Evolutionary conservation across 306 rosid genomes (phyloP).

Genomic region (Medicago ruthenica): DNA sequence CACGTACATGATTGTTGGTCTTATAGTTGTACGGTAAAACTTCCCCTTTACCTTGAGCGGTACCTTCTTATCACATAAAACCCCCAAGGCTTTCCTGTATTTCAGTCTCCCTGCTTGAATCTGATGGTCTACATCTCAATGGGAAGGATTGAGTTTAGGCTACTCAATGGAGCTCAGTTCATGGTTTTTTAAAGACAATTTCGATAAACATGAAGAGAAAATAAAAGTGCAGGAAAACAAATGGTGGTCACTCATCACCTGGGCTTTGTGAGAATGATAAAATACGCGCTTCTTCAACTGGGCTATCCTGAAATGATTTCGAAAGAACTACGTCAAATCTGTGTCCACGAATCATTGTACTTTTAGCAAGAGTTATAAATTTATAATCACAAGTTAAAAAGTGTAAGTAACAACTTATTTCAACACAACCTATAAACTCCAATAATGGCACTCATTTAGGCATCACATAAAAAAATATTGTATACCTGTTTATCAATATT

Average conservation of each 20-base stretch:
- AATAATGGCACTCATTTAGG: constrained; percentile 15
- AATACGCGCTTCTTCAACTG: constrained; percentile 67
- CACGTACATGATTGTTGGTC: too few species aligned
- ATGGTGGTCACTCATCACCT: constrained; percentile 58
- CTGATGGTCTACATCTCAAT: background rate
- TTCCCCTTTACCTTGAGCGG: background rate
- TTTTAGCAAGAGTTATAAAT: constrained; percentile 9
- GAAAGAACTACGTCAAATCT: constrained; percentile 37
- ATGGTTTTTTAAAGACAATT: constrained; percentile 14
- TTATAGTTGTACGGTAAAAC: background rate
- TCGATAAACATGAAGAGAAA: constrained; percentile 18
- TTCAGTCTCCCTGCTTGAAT: background rate
- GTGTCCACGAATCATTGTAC: constrained; percentile 15
- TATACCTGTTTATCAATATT: background rate
- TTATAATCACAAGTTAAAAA: constrained; percentile 28
- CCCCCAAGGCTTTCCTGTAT: background rate
- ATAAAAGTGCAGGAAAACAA: constrained; percentile 36
- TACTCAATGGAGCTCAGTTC: constrained; percentile 10
- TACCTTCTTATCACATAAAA: background rate
- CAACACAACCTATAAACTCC: constrained; percentile 8
- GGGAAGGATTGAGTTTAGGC: constrained; percentile 15
- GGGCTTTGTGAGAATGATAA: constrained; percentile 83
- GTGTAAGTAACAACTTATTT: constrained; percentile 26
- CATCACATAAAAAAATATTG: background rate
- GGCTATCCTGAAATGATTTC: constrained; percentile 61